A percentile compares a stretch with the other conserved stretches of the same genome.
Evolutionary conservation across 352 stramenopile genomes (phyloP).

Genomic region (Phytopythium vexans): DNA sequence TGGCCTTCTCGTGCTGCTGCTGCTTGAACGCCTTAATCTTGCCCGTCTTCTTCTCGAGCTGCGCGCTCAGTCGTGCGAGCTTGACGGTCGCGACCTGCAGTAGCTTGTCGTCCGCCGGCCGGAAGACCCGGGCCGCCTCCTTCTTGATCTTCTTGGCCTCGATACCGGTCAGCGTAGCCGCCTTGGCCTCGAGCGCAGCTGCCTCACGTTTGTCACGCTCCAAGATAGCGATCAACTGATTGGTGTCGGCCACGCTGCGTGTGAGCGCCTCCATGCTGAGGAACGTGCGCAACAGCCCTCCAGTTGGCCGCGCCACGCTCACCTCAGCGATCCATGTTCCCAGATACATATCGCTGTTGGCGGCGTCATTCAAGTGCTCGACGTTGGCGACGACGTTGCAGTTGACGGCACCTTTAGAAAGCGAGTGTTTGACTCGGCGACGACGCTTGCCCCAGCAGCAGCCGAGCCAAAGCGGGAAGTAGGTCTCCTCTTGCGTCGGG

Average conservation of each 20-base stretch:
- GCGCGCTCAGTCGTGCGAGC: slow-evolving; percentile 20
- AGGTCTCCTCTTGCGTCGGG: slow-evolving; percentile 59
- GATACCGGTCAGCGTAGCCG: slow-evolving; percentile 2
- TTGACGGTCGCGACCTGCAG: slow-evolving; percentile 26
- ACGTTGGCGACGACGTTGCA: slow-evolving; percentile 56
- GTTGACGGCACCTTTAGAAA: slow-evolving; percentile 40
- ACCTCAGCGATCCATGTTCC: slow-evolving; percentile 86
- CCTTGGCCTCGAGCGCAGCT: background rate
- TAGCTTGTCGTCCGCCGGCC: slow-evolving; percentile 33
- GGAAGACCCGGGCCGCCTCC: slow-evolving; percentile 9
- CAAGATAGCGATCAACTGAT: slow-evolving; percentile 54
- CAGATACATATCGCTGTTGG: slow-evolving; percentile 44
- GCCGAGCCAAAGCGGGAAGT: slow-evolving; percentile 56
- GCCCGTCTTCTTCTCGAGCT: slow-evolving; percentile 52
- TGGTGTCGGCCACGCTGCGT: slow-evolving; percentile 47
- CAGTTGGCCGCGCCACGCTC: slow-evolving; percentile 71
- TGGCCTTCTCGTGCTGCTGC: slow-evolving; percentile 12
- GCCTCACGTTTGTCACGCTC: slow-evolving; percentile 43
- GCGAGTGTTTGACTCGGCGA: slow-evolving; percentile 40
- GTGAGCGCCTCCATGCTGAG: slow-evolving; percentile 70
- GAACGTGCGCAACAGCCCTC: slow-evolving; percentile 68
- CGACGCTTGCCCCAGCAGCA: slow-evolving; percentile 54
- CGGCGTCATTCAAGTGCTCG: slow-evolving; percentile 50
- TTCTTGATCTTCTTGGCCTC: slow-evolving; percentile 25
- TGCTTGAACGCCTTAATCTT: slow-evolving; percentile 69